Conservation (phyloP, 768 basidiomycete genomes). For the Sarcomyxa edulis region DNA sequence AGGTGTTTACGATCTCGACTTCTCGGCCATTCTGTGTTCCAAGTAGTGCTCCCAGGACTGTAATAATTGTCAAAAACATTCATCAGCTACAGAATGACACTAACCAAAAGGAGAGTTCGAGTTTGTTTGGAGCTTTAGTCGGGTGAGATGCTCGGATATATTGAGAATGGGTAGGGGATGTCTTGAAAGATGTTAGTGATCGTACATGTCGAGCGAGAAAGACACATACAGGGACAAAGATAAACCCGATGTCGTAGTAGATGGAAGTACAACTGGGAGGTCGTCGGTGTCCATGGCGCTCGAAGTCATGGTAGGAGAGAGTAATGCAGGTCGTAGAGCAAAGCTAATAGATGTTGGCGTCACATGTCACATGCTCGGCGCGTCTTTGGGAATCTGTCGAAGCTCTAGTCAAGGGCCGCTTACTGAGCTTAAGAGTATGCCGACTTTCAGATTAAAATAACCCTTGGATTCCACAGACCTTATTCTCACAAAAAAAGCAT, state of each 20-base stretch:
- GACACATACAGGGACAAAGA: slow-evolving; percentile 64
- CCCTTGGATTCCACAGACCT: too few relatives aligned
- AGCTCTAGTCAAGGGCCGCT: too few relatives aligned
- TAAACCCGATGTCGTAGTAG: slow-evolving; percentile 67
- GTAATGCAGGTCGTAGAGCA: too few relatives aligned
- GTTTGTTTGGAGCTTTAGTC: slow-evolving; percentile 71
- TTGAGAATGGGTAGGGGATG: slow-evolving; percentile 96
- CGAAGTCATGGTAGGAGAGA: slow-evolving; percentile 21
- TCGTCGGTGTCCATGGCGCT: slow-evolving; percentile 79
- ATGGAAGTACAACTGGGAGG: slow-evolving; percentile 65
- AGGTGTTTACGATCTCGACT: slow-evolving; percentile 95
- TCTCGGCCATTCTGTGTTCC: slow-evolving; percentile 93
- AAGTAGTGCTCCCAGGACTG: slow-evolving; percentile 90
- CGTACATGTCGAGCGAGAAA: too few relatives aligned
- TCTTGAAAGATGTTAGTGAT: too few relatives aligned
- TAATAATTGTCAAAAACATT: not conserved
- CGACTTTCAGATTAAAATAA: too few relatives aligned
- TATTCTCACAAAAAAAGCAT: too few relatives aligned
- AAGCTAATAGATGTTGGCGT: too few relatives aligned
- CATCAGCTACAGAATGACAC: slow-evolving; percentile 12
- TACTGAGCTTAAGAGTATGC: too few relatives aligned
- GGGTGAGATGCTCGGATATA: slow-evolving; percentile 92
- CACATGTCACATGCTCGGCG: too few relatives aligned
- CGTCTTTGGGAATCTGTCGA: too few relatives aligned
- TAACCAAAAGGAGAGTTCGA: slow-evolving; percentile 60